Evolutionary conservation across 495 filamentous ascomycete genomes (phyloP).

Genomic region (Extremus antarcticus): DNA sequence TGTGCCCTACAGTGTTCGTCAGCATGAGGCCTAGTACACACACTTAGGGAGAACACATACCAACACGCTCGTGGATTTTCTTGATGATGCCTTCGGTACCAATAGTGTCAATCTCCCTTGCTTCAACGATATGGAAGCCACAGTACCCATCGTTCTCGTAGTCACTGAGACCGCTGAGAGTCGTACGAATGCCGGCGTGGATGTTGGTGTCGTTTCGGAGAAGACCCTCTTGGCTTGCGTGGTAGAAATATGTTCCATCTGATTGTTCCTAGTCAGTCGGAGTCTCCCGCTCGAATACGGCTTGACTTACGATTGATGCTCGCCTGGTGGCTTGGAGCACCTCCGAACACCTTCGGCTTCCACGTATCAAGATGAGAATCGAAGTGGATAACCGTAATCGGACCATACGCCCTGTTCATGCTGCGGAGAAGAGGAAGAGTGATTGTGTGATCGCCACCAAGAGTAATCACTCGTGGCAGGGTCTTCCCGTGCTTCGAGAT

Average conservation of each 20-base stretch:
- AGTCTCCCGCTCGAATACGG: background rate
- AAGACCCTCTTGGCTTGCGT: conserved; percentile 57
- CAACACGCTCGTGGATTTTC: conserved; percentile 63
- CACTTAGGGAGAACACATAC: conserved; percentile 28
- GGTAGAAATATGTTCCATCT: conserved; percentile 72
- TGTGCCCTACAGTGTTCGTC: conserved; percentile 7
- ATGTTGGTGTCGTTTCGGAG: conserved; percentile 74
- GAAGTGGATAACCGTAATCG: conserved; percentile 36
- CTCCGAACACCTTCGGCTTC: conserved; percentile 56
- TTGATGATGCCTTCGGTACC: conserved; percentile 55
- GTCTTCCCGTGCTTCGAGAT: conserved; percentile 46
- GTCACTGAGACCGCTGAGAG: conserved; percentile 46
- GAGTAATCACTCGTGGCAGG: conserved; percentile 35
- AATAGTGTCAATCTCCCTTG: conserved; percentile 67
- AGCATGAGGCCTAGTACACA: background rate
- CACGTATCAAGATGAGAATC: conserved; percentile 46
- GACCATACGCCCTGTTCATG: conserved; percentile 33
- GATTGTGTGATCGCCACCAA: conserved; percentile 51
- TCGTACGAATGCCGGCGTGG: conserved; percentile 77
- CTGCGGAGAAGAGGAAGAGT: conserved; percentile 46
- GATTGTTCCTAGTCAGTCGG: background rate
- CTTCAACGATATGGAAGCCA: conserved; percentile 72
- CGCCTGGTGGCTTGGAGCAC: conserved; percentile 51
- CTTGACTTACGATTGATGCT: conserved; percentile 48
- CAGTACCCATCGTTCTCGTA: conserved; percentile 76